A percentile compares a stretch with the other conserved stretches of the same genome.
Evolutionary conservation across 139 green algal genomes (phyloP).

Genomic region (Chlamydomonas incerta): DNA sequence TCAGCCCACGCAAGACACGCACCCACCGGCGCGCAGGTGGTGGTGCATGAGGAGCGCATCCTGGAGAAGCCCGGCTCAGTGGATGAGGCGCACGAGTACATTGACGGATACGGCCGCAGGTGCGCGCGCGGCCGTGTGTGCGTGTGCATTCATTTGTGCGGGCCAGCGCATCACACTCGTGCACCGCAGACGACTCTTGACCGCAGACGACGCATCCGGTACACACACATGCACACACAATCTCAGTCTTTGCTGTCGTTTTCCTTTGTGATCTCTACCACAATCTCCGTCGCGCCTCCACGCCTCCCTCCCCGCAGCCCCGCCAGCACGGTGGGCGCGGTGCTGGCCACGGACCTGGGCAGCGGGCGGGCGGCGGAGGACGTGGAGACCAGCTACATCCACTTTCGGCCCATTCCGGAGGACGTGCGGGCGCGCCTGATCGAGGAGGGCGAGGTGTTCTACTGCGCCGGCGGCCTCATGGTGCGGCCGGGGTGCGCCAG

Average conservation of each 20-base stretch:
- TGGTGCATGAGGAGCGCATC: conserved; percentile 31
- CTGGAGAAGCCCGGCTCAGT: conserved; percentile 39
- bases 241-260: too few species aligned
- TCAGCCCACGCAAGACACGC: too few species aligned
- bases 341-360: conserved; percentile 27
- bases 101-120: conserved; percentile 34
- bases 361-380: neutral
- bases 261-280: too few species aligned
- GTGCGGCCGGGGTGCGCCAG: too few species aligned
- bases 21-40: neutral
- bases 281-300: too few species aligned
- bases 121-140: neutral
- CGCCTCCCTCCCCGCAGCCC: neutral
- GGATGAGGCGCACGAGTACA: conserved; percentile 40
- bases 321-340: conserved; percentile 24
- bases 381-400: conserved; percentile 51
- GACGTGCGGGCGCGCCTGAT: conserved; percentile 67
- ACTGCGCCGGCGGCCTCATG: conserved; percentile 84
- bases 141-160: too few species aligned
- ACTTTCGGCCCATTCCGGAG: conserved; percentile 72
- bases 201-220: too few species aligned
- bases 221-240: too few species aligned
- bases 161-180: too few species aligned
- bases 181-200: too few species aligned
- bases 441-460: conserved; percentile 75